Conservation (phyloP, 345 rosid species). For the Chamaenerion angustifolium region DNA sequence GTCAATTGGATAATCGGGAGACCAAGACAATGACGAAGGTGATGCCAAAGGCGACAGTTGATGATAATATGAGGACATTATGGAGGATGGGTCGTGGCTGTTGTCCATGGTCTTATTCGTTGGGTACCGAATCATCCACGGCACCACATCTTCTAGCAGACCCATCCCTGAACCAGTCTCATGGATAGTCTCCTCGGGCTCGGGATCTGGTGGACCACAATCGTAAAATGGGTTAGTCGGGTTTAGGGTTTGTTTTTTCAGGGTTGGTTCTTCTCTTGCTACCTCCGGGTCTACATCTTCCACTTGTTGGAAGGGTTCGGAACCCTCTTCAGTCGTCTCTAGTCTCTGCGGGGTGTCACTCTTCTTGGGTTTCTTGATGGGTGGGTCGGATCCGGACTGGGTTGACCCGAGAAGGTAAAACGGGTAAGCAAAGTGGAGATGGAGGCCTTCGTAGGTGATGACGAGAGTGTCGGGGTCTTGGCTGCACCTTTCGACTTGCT, state of each 20-base stretch:
- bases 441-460: slow-evolving; percentile 83
- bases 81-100: slow-evolving; percentile 9
- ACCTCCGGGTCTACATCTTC: not conserved
- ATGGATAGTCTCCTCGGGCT: not conserved
- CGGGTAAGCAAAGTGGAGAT: slow-evolving; percentile 55
- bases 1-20: slow-evolving; percentile 14
- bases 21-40: slow-evolving; percentile 35
- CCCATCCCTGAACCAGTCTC: slow-evolving; percentile 6
- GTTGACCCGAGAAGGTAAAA: slow-evolving; percentile 19
- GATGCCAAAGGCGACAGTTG: slow-evolving; percentile 32
- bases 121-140: slow-evolving; percentile 37
- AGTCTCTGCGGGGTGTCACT: slow-evolving; percentile 1
- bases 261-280: not conserved
- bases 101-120: not conserved
- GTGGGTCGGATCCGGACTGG: slow-evolving; percentile 12
- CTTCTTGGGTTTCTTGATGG: slow-evolving; percentile 32
- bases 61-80: slow-evolving; percentile 12
- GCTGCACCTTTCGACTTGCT: slow-evolving; percentile 62
- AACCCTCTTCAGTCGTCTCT: not conserved
- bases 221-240: too few relatives aligned
- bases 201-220: not conserved
- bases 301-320: slow-evolving; percentile 2
- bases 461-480: slow-evolving; percentile 56
- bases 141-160: slow-evolving; percentile 70
- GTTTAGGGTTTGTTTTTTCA: not conserved